These are phyloP conservation scores for Salix purpurea DNA, from an alignment of 345 rosid genomes.

Conservation along the genomic window DNA sequence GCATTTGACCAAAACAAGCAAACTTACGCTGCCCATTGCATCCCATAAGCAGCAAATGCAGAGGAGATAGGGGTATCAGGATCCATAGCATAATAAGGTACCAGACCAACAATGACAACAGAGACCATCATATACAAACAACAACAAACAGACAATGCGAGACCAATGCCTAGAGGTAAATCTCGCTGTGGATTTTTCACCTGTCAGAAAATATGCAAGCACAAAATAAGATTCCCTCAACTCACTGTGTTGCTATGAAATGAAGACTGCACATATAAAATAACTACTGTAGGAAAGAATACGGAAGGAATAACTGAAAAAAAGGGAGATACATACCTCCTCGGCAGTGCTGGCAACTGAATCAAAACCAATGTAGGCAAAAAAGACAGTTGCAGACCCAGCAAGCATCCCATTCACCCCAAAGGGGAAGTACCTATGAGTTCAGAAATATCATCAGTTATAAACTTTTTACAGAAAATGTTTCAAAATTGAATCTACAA, in stretches of 20 bases:
- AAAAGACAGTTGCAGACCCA: too few relatives aligned
- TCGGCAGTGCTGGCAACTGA: slow-evolving; percentile 97
- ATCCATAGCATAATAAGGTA: slow-evolving; percentile 90
- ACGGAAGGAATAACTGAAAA: not conserved
- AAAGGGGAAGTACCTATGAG: too few relatives aligned
- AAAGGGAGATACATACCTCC: slow-evolving; percentile 49
- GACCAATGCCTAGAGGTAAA: slow-evolving; percentile 89
- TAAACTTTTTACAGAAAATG: not conserved
- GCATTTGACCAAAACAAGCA: not conserved
- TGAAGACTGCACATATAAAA: slow-evolving; percentile 5
- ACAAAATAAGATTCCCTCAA: slow-evolving; percentile 6
- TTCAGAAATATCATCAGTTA: too few relatives aligned
- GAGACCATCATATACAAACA: slow-evolving; percentile 91
- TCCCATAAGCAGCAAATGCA: slow-evolving; percentile 80
- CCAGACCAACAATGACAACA: slow-evolving; percentile 80
- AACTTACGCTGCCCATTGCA: slow-evolving; percentile 98
- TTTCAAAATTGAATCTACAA: not conserved
- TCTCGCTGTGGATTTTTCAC: slow-evolving; percentile 97
- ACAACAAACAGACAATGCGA: slow-evolving; percentile 81
- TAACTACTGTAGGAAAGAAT: not conserved
- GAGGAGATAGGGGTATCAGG: slow-evolving; percentile 98
- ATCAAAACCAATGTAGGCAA: slow-evolving; percentile 92
- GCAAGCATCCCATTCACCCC: too few relatives aligned
- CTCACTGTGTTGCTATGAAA: slow-evolving; percentile 2
- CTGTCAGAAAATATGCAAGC: slow-evolving; percentile 35